Conservation (phyloP, 2,329 filamentous ascomycete species). For the Colletotrichum brevisporum region DNA sequence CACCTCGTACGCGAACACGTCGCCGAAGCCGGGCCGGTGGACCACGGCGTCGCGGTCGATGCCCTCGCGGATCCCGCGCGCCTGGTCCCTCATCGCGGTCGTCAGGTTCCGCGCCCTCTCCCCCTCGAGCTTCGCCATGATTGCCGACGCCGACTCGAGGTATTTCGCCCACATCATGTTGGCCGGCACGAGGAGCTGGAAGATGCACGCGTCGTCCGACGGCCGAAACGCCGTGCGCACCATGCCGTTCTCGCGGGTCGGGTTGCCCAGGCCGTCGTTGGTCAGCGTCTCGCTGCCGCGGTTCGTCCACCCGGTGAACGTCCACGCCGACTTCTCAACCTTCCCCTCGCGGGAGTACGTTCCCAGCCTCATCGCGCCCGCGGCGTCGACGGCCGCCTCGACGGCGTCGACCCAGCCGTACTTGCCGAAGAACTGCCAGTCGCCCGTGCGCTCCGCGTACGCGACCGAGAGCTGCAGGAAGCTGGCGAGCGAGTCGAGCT, state of each 20-base stretch:
- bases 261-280: slow-evolving; percentile 84
- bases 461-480: slow-evolving; percentile 87
- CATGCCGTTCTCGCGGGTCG: slow-evolving; percentile 85
- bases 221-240: slow-evolving; percentile 90
- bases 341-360: slow-evolving; percentile 77
- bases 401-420: slow-evolving; percentile 82
- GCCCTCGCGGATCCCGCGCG: slow-evolving; percentile 74
- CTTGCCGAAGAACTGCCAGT: slow-evolving; percentile 77
- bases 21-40: slow-evolving; percentile 62
- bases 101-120: slow-evolving; percentile 60
- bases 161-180: slow-evolving; percentile 87
- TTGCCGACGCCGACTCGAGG: slow-evolving; percentile 63
- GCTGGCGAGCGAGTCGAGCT: slow-evolving; percentile 88
- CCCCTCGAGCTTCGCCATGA: slow-evolving; percentile 62
- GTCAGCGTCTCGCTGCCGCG: slow-evolving; percentile 85
- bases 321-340: slow-evolving; percentile 76
- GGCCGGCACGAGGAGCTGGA: slow-evolving; percentile 89
- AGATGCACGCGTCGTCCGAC: slow-evolving; percentile 85
- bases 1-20: slow-evolving; percentile 84
- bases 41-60: slow-evolving; percentile 81
- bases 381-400: slow-evolving; percentile 76
- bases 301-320: slow-evolving; percentile 81
- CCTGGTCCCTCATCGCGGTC: slow-evolving; percentile 67
- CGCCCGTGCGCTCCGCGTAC: slow-evolving; percentile 80
- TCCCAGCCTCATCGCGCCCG: slow-evolving; percentile 78